Evolutionary conservation across 1,139 yeast species (phyloP), one percentile per base, ranked within the genome.

Genomic region (Zygosaccharomyces pseudobailii): DNA sequence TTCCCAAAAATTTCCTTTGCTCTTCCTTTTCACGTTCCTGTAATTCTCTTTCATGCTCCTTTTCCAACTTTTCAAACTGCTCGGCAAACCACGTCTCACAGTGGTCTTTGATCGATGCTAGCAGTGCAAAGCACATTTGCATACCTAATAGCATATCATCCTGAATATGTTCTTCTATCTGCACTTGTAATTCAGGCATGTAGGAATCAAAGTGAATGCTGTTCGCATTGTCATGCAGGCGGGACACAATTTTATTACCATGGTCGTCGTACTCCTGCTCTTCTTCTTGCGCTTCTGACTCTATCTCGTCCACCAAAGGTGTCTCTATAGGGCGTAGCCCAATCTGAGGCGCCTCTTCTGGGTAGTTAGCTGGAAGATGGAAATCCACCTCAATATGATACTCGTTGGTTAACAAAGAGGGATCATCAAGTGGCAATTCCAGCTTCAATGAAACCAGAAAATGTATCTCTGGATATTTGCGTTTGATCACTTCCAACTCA

Each of bases 51-150:
- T 86, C 89, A 56, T 84, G 76, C 53, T 70, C 70, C 46, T 74
- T 73, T 57, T 87, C 90, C 40, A 74, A 75, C 9, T 57, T 60
- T n/a, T 72, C 71, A 38, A 87, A 70, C 56, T 84, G 83, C 8
- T 71, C 67, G 23, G 73, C 76, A 58, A 87, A 86, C 53, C 79
- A 61, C 24, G 67, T 68, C 60, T 92, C 97, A 3, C 87, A 90
- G 50, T 77, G 78, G 45, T 90, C 97, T 62, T 90, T 90, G 46
- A 89, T 72, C 13, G 80, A 72, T 2, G 94, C 81, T 0, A 86
- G 79, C 43, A 92, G 66, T 0, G 96, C 80, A 68, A 89, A 92
- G 5, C 90, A 76, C 57, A 90, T 83, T 13, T 96, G 95, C 75
- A 90, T 84, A 1, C 98, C 97, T 3, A 76, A 43, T 38, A 64